phyloP scores from a whole-genome alignment of 768 basidiomycete species.

The Mycena albidolilacea region DNA sequence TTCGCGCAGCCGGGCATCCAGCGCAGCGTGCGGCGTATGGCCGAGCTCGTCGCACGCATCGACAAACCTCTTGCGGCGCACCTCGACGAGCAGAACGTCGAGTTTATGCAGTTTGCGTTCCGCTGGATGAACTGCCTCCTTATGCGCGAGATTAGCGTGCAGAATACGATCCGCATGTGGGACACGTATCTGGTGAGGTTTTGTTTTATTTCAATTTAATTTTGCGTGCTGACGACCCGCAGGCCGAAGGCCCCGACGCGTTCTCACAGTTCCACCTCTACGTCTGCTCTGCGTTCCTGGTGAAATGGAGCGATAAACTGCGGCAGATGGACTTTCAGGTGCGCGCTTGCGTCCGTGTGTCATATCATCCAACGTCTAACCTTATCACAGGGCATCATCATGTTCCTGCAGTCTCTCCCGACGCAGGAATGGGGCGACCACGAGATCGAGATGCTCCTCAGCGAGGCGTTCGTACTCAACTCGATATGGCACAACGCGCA shows the following conservation, averaged over 20 bases:
- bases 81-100: conserved; percentile 91
- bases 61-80: conserved; percentile 93
- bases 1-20: conserved; percentile 97
- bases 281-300: conserved; percentile 97
- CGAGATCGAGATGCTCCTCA: conserved; percentile 94
- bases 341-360: conserved; percentile 37
- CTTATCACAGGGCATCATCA: conserved; percentile 89
- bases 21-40: conserved; percentile 93
- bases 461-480: conserved; percentile 95
- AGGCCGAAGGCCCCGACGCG: conserved; percentile 98
- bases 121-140: conserved; percentile 99
- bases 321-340: conserved; percentile 99
- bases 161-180: conserved; percentile 99
- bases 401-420: conserved; percentile 95
- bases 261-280: conserved; percentile 99
- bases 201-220: neutral
- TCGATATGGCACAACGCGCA: conserved; percentile 95
- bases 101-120: conserved; percentile 99
- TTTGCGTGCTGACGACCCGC: conserved; percentile 12
- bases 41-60: conserved; percentile 91
- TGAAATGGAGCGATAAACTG: conserved; percentile 94
- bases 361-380: neutral
- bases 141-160: conserved; percentile 98
- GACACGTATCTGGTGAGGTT: conserved; percentile 94
- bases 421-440: conserved; percentile 97